These are phyloP conservation scores for Pythium coloratum DNA, from an alignment of 352 stramenopile genomes.

Conservation along the genomic window DNA sequence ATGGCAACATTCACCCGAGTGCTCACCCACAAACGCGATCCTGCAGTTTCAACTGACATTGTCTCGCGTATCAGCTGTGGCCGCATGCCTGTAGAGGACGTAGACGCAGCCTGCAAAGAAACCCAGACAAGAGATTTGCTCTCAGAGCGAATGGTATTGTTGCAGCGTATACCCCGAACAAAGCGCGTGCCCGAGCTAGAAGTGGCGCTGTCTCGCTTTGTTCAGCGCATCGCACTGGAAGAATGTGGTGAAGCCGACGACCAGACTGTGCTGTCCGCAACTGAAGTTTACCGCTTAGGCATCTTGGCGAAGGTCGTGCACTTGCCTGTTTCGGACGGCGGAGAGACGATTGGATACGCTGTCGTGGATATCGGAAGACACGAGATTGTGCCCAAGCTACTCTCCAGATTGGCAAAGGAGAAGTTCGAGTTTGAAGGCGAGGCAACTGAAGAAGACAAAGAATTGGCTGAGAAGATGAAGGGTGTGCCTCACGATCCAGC, in stretches of 20 bases:
- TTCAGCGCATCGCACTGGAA: conserved; percentile 66
- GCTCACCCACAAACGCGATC: conserved; percentile 45
- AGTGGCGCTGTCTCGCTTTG: conserved; percentile 48
- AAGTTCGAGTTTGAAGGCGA: conserved; percentile 65
- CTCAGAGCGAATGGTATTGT: conserved; percentile 50
- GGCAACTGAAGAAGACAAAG: conserved; percentile 39
- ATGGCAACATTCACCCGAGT: conserved; percentile 64
- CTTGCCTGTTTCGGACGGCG: conserved; percentile 49
- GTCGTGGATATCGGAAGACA: conserved; percentile 67
- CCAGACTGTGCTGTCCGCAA: conserved; percentile 70
- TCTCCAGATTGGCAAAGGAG: conserved; percentile 46
- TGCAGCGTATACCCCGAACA: conserved; percentile 73
- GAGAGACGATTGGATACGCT: conserved; percentile 54
- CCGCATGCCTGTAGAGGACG: conserved; percentile 56
- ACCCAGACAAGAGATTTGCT: conserved; percentile 43
- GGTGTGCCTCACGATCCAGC: conserved; percentile 5
- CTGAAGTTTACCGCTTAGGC: conserved; percentile 59
- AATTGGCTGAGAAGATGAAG: conserved; percentile 41
- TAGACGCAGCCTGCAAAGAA: conserved; percentile 37
- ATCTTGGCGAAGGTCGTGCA: conserved; percentile 61
- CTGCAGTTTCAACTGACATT: conserved; percentile 34
- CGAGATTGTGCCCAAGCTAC: conserved; percentile 58
- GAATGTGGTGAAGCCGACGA: conserved; percentile 79
- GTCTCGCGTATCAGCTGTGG: conserved; percentile 55
- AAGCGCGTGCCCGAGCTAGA: conserved; percentile 40